Evolutionary conservation across 495 filamentous ascomycete genomes (phyloP), one percentile per base, ranked within the genome.

Genomic region (Aspergillus nidulans): DNA sequence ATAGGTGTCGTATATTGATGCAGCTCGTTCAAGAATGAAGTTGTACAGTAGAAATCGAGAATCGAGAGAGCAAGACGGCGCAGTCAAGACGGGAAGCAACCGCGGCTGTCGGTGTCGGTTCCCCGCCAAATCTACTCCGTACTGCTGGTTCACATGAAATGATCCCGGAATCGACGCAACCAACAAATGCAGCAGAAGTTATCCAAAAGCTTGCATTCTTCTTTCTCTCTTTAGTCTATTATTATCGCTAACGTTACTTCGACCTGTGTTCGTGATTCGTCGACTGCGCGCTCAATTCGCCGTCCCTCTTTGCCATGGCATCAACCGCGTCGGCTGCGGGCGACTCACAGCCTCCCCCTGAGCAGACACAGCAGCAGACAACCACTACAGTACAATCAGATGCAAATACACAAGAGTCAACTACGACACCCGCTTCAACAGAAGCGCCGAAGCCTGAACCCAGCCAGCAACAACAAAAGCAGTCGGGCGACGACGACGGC

Each of bases 401-500:
- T 18, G 40, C 21, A 15, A 54, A 32, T 6, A 25, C 40, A 4
- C 40, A 43, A 26, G 23, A 8, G 23, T 5, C 21, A 19, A 25
- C 44, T 6, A 15, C 46, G 18, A 10, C 46, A n/a, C 30, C 42
- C 56, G 58, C 56, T 59, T 15, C 49, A 12, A 42, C 43, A 25
- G 13, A 20, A n/a, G 10, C 46, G 45, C 15, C 44, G 46, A 55
- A 20, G 24, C 20, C 54, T 21, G 21, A 52, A 26, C 18, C 52
- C 24, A 32, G 19, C 20, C 20, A 36, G 15, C n/a, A 43, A 38
- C 20, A 26, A 4, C 10, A 49, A 1, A 47, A 28, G 23, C 40
- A 12, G 21, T 53, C 36, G 49, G 53, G 40, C n/a, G 57, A 55
- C 25, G 46, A 59, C 23, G 62, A 68, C 10, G 67, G 71, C 10